A percentile compares a stretch with the other conserved stretches of the same genome.
Conservation (phyloP, 2,329 filamentous ascomycete species). For the Penicillium crustosum region DNA sequence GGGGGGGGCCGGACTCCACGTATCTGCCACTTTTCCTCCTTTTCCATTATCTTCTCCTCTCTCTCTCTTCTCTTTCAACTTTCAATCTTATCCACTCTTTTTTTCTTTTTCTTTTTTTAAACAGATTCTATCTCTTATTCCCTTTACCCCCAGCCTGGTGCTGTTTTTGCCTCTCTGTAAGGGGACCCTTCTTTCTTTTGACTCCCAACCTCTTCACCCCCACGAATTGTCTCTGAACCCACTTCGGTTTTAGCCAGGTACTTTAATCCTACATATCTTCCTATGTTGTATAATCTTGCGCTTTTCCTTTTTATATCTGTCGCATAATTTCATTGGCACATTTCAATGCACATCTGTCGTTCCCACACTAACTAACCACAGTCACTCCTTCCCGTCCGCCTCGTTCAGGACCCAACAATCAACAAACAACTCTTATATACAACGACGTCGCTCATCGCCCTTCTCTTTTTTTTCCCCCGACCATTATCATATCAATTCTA, state of each 20-base stretch:
- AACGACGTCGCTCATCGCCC: conserved; percentile 24
- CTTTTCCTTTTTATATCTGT: background rate
- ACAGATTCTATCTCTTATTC: conserved; percentile 15
- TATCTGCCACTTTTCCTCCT: conserved; percentile 14
- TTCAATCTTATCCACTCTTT: conserved; percentile 8
- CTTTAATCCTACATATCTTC: background rate
- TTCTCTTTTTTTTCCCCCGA: conserved; percentile 6
- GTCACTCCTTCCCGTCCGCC: conserved; percentile 9
- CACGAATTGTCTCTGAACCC: conserved; percentile 17
- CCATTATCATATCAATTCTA: conserved; percentile 18
- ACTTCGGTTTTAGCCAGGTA: conserved; percentile 19
- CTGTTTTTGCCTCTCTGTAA: conserved; percentile 25
- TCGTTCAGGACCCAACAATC: conserved; percentile 6
- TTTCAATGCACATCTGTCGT: background rate
- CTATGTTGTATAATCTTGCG: background rate
- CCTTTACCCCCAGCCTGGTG: conserved; percentile 30
- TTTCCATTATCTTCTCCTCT: conserved; percentile 7
- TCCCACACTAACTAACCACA: conserved; percentile 1
- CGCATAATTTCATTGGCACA: background rate
- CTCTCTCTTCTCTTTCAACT: conserved; percentile 6
- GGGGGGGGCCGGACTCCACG: conserved; percentile 5
- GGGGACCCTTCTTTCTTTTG: conserved; percentile 14
- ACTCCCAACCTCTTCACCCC: conserved; percentile 15
- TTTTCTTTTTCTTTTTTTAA: conserved; percentile 13
- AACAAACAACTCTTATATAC: conserved; percentile 5